These are phyloP conservation scores for Diaporthe eres DNA, from an alignment of 2,329 filamentous ascomycete genomes.

Conservation along the genomic window DNA sequence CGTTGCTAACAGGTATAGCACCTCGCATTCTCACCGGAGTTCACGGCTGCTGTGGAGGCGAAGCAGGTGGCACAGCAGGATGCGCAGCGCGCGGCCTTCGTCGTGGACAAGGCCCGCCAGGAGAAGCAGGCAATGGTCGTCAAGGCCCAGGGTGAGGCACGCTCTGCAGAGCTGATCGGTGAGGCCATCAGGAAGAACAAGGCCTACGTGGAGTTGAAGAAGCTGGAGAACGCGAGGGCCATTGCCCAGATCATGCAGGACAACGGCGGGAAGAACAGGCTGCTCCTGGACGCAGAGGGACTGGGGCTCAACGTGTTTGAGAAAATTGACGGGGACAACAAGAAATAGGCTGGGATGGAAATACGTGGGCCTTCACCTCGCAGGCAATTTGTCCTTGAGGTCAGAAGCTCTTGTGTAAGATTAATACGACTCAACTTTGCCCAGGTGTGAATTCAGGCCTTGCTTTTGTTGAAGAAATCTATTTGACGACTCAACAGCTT, in stretches of 20 bases:
- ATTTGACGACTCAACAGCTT: neutral
- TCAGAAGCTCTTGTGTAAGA: slow-evolving; percentile 37
- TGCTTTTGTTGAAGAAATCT: too few relatives aligned
- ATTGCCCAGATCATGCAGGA: slow-evolving; percentile 94
- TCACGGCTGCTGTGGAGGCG: slow-evolving; percentile 80
- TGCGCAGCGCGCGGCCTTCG: slow-evolving; percentile 95
- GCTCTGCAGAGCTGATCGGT: slow-evolving; percentile 97
- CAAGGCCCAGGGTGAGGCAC: slow-evolving; percentile 97
- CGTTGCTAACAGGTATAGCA: slow-evolving; percentile 63
- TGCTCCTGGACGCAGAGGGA: slow-evolving; percentile 92
- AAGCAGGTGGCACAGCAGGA: slow-evolving; percentile 89
- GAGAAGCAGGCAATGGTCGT: slow-evolving; percentile 99
- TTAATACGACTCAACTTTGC: slow-evolving; percentile 39
- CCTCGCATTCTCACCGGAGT: slow-evolving; percentile 80
- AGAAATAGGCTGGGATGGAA: slow-evolving; percentile 57
- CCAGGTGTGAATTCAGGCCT: slow-evolving; percentile 35
- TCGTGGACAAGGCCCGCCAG: slow-evolving; percentile 98
- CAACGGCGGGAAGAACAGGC: slow-evolving; percentile 87
- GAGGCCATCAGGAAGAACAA: slow-evolving; percentile 99
- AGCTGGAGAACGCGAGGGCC: slow-evolving; percentile 94
- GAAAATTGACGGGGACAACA: slow-evolving; percentile 58
- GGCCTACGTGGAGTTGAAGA: slow-evolving; percentile 95
- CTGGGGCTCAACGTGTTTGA: slow-evolving; percentile 90
- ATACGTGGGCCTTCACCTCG: slow-evolving; percentile 35
- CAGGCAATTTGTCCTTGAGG: neutral